Evolutionary conservation across 73 alveolate species (phyloP).

Genomic region (Breviolum minutum): DNA sequence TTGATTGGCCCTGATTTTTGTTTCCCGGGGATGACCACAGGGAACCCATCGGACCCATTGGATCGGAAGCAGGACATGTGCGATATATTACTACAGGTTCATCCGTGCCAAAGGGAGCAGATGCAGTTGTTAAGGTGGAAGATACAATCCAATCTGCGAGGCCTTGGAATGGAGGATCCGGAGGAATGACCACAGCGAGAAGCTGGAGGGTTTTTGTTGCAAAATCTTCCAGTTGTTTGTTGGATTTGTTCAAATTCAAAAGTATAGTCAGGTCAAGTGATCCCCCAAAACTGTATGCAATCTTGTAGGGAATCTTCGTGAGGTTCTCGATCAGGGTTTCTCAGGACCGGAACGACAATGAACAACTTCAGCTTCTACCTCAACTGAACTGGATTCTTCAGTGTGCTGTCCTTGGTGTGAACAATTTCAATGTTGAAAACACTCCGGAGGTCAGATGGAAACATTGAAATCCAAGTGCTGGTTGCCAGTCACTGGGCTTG

Average conservation of each 20-base stretch:
- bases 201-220: not conserved
- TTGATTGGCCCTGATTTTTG: not conserved
- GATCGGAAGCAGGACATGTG: slow-evolving; percentile 9
- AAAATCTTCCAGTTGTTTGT: not conserved
- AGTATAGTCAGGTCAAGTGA: not conserved
- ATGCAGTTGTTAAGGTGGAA: slow-evolving; percentile 97
- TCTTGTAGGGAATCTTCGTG: not conserved
- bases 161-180: too few relatives aligned
- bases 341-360: not conserved
- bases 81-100: slow-evolving; percentile 98
- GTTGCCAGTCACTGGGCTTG: not conserved
- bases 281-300: not conserved
- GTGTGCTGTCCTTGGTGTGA: not conserved
- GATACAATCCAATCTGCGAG: slow-evolving; percentile 56
- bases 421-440: not conserved
- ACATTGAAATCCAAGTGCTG: slow-evolving; percentile 25
- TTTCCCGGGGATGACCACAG: not conserved
- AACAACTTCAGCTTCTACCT: not conserved
- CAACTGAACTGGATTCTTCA: not conserved
- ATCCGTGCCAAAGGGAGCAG: slow-evolving; percentile 96
- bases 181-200: too few relatives aligned
- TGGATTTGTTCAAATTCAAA: not conserved
- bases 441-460: not conserved
- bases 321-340: not conserved
- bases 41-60: not conserved